Base-by-base conservation (phyloP, 2,329 filamentous ascomycete genomes). In the Scedosporium apiospermum region DNA sequence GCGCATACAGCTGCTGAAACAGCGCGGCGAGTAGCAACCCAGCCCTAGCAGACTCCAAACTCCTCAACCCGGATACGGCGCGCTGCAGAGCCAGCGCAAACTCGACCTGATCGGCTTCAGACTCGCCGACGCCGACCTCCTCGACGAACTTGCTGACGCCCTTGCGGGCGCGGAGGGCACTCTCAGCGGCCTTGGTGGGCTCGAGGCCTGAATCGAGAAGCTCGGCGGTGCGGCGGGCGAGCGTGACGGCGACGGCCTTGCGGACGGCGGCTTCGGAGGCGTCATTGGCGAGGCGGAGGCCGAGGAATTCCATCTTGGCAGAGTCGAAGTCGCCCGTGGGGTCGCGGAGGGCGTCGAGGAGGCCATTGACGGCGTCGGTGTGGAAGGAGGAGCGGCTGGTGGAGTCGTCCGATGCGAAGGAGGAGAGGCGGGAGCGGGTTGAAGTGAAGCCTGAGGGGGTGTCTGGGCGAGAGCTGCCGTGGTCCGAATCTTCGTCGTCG, bases 191-290 rank as follows among this genome's bases (percentile, higher is more conserved):
- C 69, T 88, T 87, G 53, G 80, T 75, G 7, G 87, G 81, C 64
- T 87, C 84, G 30, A 87, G 75, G 27, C 80, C 79, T 12, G 75
- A 78, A 62, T 77, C 77, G 65, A 80, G 71, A 26, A 96, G 82
- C 71, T 92, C 88, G 5, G 86, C 82, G 57, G 93, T 88, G 63
- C 89, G 88, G 69, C 90, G 91, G 69, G 91, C 89, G 71, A 98
- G 93, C 0, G 93, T 90, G 2, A 88, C 85, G 2, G 91, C 91
- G 26, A 98, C 88, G 16, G 95, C 92, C 41, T 88, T 88, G 55
- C 93, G 90, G 70, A 98, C 90, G 73, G 95, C 89, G 66, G 88
- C 83, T 70, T 96, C 93, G 1, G 91, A 93, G 2, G 95, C 95
- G 70, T 98, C 91, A 69, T 90, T 91, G 62, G 88, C 89, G 73